Conservation (phyloP, 2,329 filamentous ascomycete genomes). For the Diaporthe vaccinii region DNA sequence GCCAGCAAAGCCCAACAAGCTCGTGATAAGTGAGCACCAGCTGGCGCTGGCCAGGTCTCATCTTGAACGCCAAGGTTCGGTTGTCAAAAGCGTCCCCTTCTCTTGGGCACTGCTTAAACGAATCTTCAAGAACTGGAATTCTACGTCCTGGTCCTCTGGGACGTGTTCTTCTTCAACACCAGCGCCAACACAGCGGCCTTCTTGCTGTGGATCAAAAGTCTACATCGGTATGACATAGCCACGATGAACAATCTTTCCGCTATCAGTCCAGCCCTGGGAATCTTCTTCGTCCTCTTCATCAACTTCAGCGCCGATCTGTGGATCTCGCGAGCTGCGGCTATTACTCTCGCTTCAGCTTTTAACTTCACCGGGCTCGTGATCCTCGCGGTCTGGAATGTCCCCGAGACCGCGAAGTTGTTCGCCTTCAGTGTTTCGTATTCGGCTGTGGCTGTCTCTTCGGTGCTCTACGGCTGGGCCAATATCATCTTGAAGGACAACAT, state of each 20-base stretch:
- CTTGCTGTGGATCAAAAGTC: conserved; percentile 70
- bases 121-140: conserved; percentile 61
- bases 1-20: conserved; percentile 51
- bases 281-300: conserved; percentile 67
- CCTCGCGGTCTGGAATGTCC: conserved; percentile 68
- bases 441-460: conserved; percentile 65
- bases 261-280: conserved; percentile 67
- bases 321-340: conserved; percentile 65
- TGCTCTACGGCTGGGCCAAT: conserved; percentile 70
- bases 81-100: conserved; percentile 43
- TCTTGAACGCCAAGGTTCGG: conserved; percentile 43
- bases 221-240: conserved; percentile 60
- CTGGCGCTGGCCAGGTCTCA: conserved; percentile 50
- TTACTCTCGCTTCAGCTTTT: conserved; percentile 64
- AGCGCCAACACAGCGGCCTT: conserved; percentile 62
- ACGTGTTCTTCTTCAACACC: conserved; percentile 71
- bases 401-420: conserved; percentile 68
- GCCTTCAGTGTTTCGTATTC: conserved; percentile 64
- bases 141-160: conserved; percentile 63
- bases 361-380: conserved; percentile 68
- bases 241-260: conserved; percentile 66
- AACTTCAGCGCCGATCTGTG: conserved; percentile 68
- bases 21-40: conserved; percentile 50
- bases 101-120: conserved; percentile 48
- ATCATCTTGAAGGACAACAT: conserved; percentile 60